Percentiles rank a stretch among this genome's conserved stretches.
phyloP scores from a whole-genome alignment of 768 basidiomycete species.

The Hypsizygus marmoreus region DNA sequence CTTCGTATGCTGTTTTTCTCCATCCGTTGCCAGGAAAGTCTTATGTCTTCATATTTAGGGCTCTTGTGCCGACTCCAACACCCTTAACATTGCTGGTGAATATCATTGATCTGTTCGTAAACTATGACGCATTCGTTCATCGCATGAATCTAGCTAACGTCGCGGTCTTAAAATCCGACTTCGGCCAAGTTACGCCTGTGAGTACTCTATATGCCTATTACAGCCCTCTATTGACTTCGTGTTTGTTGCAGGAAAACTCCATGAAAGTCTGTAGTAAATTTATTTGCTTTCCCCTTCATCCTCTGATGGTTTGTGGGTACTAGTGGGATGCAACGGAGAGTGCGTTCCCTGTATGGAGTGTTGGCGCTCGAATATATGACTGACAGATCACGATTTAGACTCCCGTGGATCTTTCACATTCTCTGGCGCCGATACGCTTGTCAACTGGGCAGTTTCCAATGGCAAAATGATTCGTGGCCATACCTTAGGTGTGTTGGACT shows the following conservation, averaged over 20 bases:
- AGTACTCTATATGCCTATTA: no score
- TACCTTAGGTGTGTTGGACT: constrained; percentile 37
- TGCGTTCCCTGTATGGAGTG: no score
- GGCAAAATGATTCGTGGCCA: constrained; percentile 45
- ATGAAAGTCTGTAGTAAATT: constrained; percentile 34
- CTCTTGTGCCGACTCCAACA: constrained; percentile 31
- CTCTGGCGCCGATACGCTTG: constrained; percentile 33
- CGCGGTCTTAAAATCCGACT: constrained; percentile 33
- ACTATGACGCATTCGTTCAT: not conserved
- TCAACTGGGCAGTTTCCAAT: constrained; percentile 42
- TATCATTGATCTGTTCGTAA: not conserved
- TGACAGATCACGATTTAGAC: constrained; percentile 12
- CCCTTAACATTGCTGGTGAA: constrained; percentile 32
- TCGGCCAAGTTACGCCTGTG: constrained; percentile 40
- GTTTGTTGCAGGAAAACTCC: constrained; percentile 32
- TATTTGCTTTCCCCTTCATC: not conserved
- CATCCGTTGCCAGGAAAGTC: not conserved
- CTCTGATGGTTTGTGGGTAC: not conserved
- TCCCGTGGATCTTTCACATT: constrained; percentile 33
- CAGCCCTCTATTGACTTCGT: not conserved
- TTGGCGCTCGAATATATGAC: no score
- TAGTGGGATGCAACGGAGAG: constrained; percentile 42
- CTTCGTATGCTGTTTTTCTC: no score
- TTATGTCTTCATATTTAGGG: constrained; percentile 20
- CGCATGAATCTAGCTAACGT: constrained; percentile 36